Evolutionary conservation across 148 eudicot genomes (phyloP), one percentile per base, ranked within the genome.

Genomic region (Amaranthus palmeri): DNA sequence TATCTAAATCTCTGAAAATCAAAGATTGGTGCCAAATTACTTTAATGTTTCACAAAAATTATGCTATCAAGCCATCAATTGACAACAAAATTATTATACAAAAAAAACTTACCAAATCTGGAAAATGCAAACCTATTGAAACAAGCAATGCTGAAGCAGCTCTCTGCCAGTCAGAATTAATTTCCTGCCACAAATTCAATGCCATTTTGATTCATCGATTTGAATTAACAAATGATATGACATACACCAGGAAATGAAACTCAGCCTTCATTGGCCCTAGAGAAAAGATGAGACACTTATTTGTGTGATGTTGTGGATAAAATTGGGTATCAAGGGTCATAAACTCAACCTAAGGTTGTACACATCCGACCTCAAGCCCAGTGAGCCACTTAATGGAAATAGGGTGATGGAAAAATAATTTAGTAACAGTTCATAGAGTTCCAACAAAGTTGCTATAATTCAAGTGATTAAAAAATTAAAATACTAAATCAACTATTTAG

Each of bases 91-190:
- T 57, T 25, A 25, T 25, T 25, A 2, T 25, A 70, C 53, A 4
- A 54, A 62, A 73, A 44, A 41, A 56, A 87, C 90, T 85, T 88
- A 91, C 98, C 73, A 93, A 83, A 70, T 93, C 93, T 56, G 98
- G 98, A 61, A 86, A 79, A 86, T 93, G 98, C 44, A 85, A 89
- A 55, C 98, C 98, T 71, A 93, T 91, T 54, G 98, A 86, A 80
- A 93, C 98, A 81, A 93, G 97, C 76, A 91, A 77, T 72, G 80
- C 80, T 17, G 97, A 79, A 40, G 98, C 98, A 80, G 97, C 90
- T 78, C 85, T 93, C 83, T 93, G 98, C 98, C 98, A 93, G 68
- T 89, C 98, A 76, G 93, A 79, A 83, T 88, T 85, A 49, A 93
- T 68, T 84, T 93, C 98, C 98, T 93, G 69, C 68, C 80, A 46